Evolutionary conservation across 257 asterid species (phyloP).

Genomic region (Salvia hispanica): DNA sequence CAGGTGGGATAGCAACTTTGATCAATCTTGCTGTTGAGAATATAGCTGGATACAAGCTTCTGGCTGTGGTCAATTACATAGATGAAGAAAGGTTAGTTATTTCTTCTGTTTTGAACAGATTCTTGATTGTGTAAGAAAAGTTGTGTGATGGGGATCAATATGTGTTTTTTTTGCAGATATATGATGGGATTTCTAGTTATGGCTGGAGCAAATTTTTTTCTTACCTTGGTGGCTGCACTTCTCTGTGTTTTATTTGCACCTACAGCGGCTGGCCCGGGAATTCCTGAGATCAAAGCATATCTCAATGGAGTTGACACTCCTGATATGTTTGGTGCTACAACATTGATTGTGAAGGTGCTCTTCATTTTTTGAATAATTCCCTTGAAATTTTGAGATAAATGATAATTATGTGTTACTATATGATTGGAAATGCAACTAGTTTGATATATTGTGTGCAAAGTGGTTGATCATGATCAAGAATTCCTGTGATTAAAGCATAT

Average conservation of each 20-base stretch:
- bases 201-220: conserved; percentile 63
- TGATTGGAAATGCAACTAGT: too few relatives aligned
- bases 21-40: conserved; percentile 87
- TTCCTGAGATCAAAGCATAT: conserved; percentile 90
- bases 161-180: conserved; percentile 49
- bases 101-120: not conserved
- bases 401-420: too few relatives aligned
- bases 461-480: not conserved
- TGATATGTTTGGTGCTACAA: conserved; percentile 81
- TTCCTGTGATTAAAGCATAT: conserved; percentile 54
- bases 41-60: conserved; percentile 81
- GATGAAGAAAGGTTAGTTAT: conserved; percentile 56
- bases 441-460: too few relatives aligned
- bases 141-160: not conserved
- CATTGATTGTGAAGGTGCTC: conserved; percentile 73
- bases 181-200: conserved; percentile 59
- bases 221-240: conserved; percentile 67
- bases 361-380: not conserved
- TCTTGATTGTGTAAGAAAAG: not conserved
- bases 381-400: not conserved
- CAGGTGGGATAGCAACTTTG: conserved; percentile 74
- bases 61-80: conserved; percentile 61
- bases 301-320: conserved; percentile 91
- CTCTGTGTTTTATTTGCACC: conserved; percentile 85
- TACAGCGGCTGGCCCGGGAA: conserved; percentile 95